These are phyloP conservation scores for Senna siamea DNA, from an alignment of 306 rosid species.

Conservation along the genomic window DNA sequence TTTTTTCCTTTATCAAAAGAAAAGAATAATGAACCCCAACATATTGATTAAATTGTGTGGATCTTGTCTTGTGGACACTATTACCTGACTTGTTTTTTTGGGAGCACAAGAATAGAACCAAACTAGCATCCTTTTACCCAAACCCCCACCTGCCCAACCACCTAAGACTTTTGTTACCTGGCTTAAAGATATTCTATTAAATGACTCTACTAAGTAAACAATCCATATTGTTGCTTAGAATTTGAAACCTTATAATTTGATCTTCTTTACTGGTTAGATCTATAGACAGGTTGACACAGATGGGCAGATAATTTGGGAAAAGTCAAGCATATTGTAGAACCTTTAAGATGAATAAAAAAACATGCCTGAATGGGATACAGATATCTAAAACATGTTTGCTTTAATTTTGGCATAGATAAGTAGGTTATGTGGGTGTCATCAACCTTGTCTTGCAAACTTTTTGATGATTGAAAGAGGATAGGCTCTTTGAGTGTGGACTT, in stretches of 20 bases:
- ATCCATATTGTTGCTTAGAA: no score
- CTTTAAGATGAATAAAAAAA: conserved; percentile 28
- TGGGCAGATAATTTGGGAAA: conserved; percentile 1
- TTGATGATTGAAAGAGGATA: neutral
- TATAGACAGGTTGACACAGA: conserved; percentile 9
- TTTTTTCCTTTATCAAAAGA: conserved; percentile 28
- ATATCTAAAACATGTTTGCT: conserved; percentile 23
- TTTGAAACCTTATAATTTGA: no score
- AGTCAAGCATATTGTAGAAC: conserved; percentile 19
- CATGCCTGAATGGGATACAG: conserved; percentile 8
- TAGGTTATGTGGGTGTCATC: conserved; percentile 17
- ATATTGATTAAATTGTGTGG: neutral
- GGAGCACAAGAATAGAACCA: no score
- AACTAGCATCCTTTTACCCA: no score
- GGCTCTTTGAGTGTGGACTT: conserved; percentile 1
- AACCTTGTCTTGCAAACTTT: conserved; percentile 21
- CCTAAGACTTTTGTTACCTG: no score
- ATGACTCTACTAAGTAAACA: no score
- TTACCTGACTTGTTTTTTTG: neutral
- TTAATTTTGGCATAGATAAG: conserved; percentile 6
- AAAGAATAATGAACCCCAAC: neutral
- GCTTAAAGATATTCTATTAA: no score
- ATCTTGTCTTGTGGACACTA: conserved; percentile 27
- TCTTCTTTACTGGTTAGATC: no score
- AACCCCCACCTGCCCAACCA: no score